These are phyloP conservation scores for Backusella psychrophila DNA, from an alignment of 192 early-diverging fungal species.

Conservation along the genomic window DNA sequence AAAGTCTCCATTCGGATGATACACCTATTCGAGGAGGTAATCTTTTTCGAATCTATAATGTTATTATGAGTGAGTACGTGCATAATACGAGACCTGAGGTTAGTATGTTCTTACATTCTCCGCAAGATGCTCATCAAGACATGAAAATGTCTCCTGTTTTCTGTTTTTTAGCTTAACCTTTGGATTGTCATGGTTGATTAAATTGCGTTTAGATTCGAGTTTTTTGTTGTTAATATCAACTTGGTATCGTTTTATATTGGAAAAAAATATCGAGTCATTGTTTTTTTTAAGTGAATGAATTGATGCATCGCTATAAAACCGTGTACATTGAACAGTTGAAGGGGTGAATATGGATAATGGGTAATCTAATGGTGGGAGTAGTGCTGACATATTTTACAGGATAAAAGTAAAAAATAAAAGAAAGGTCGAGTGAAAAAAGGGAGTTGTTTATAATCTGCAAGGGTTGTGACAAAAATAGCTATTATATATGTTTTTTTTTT, in stretches of 20 bases:
- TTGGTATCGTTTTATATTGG: not conserved
- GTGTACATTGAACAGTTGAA: constrained; percentile 16
- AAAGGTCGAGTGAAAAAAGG: not conserved
- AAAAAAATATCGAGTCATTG: not conserved
- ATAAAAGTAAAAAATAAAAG: not conserved
- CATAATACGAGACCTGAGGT: not conserved
- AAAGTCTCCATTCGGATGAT: constrained; percentile 71
- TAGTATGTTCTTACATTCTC: constrained; percentile 13
- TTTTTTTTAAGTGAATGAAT: not conserved
- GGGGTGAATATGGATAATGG: not conserved
- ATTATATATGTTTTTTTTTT: not conserved
- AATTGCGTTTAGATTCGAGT: not conserved
- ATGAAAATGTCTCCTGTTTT: constrained; percentile 4
- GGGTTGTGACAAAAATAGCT: not conserved
- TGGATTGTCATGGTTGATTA: not conserved
- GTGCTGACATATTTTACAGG: not conserved
- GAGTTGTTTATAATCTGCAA: not conserved
- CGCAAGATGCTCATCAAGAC: constrained; percentile 3
- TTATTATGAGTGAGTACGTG: not conserved
- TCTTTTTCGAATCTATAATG: constrained; percentile 15
- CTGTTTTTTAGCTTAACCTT: not conserved
- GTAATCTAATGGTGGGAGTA: not conserved
- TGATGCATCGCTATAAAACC: constrained; percentile 11
- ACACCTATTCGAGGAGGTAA: constrained; percentile 76
- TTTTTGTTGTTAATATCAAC: not conserved